These are phyloP conservation scores for Fusarium neocosmosporiellum DNA, from an alignment of 2,329 filamentous ascomycete species.

Conservation along the genomic window DNA sequence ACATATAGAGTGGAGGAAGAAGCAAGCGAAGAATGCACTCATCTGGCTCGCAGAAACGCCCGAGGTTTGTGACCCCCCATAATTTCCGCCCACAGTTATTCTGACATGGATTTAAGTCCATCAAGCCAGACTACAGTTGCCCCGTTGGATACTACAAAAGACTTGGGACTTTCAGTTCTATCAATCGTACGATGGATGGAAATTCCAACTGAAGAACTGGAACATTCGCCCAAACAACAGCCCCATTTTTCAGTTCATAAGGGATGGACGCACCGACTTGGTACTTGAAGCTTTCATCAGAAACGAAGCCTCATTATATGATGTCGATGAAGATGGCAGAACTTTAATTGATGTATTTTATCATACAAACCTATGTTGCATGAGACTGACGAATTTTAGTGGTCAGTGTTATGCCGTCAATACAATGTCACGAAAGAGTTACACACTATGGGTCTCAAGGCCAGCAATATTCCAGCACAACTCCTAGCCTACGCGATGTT, in stretches of 20 bases:
- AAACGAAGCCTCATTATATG: conserved; percentile 16
- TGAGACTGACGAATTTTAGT: too few relatives aligned
- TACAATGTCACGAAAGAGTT: not conserved
- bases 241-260: fast-evolving
- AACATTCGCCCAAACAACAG: not conserved
- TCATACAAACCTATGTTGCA: not conserved
- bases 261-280: fast-evolving
- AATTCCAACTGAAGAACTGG: conserved; percentile 1
- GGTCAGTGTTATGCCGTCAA: fast-evolving
- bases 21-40: not conserved
- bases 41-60: not conserved
- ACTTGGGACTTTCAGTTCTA: conserved; percentile 20
- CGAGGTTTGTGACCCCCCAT: not conserved
- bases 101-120: conserved; percentile 5
- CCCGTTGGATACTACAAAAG: not conserved
- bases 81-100: fast-evolving
- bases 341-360: not conserved
- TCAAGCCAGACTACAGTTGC: conserved; percentile 5
- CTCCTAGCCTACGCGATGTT: fast-evolving
- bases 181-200: conserved; percentile 17
- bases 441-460: not conserved
- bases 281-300: not conserved
- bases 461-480: fast-evolving
- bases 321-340: fast-evolving
- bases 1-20: not conserved